phyloP scores from a whole-genome alignment of 441 rosid species.

The Iberis amara region DNA sequence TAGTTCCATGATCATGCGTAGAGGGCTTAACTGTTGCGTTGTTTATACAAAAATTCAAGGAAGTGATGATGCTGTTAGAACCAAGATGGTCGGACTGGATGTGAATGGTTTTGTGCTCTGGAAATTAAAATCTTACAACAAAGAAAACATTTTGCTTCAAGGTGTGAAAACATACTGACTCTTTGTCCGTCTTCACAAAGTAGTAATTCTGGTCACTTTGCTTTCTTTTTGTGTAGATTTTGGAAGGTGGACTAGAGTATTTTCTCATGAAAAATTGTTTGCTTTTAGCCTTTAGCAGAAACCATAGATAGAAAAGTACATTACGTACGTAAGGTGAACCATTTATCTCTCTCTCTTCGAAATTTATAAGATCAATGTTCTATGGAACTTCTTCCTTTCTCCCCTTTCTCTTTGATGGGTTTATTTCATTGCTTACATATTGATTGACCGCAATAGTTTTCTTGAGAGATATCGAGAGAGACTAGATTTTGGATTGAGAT shows the following conservation, averaged over 20 bases:
- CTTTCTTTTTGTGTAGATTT: constrained; percentile 37
- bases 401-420: too few relatives aligned
- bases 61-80: constrained; percentile 65
- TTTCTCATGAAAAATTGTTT: constrained; percentile 59
- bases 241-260: constrained; percentile 34
- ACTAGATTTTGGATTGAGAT: too few relatives aligned
- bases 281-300: constrained; percentile 51
- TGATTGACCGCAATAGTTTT: too few relatives aligned
- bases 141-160: constrained; percentile 59
- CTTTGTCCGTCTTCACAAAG: constrained; percentile 2
- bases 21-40: not conserved
- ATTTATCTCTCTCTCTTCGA: constrained; percentile 4
- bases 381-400: too few relatives aligned
- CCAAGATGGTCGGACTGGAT: constrained; percentile 43
- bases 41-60: constrained; percentile 38
- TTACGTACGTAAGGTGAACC: constrained; percentile 44
- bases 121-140: constrained; percentile 43
- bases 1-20: not conserved
- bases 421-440: too few relatives aligned
- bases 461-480: too few relatives aligned
- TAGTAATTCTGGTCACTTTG: not conserved
- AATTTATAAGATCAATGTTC: too few relatives aligned
- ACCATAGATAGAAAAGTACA: constrained; percentile 53
- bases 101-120: constrained; percentile 50
- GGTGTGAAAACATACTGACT: constrained; percentile 37